Evolutionary conservation across 106 monocot species (phyloP).

Genomic region (Alisma plantagoaquatica): DNA sequence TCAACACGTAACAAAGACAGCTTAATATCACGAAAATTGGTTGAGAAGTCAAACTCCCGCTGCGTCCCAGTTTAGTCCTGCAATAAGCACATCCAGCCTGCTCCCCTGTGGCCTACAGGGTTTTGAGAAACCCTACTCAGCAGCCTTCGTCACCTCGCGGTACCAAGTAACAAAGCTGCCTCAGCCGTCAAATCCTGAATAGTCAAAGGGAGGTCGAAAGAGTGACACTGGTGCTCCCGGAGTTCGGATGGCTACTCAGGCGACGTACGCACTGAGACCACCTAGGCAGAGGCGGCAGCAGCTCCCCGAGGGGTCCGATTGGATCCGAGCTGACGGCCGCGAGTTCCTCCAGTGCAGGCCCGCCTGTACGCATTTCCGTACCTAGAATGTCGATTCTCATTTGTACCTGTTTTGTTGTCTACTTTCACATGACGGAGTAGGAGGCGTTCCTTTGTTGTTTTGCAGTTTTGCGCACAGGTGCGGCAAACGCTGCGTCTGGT

Average conservation of each 20-base stretch:
- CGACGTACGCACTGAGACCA: conserved; percentile 13
- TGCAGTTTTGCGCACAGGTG: conserved; percentile 72
- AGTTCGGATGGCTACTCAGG: conserved; percentile 10
- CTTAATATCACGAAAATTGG: too few relatives aligned
- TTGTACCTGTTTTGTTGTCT: not conserved
- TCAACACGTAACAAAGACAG: too few relatives aligned
- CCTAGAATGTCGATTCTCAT: not conserved
- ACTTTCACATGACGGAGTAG: not conserved
- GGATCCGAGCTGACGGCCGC: conserved; percentile 22
- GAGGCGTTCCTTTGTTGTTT: not conserved
- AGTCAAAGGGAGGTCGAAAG: too few relatives aligned
- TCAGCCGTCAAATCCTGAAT: too few relatives aligned
- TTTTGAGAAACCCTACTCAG: too few relatives aligned
- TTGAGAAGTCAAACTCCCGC: too few relatives aligned
- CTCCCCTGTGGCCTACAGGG: too few relatives aligned
- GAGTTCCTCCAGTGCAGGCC: conserved; percentile 24
- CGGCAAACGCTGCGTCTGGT: conserved; percentile 69
- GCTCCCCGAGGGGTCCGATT: conserved; percentile 1
- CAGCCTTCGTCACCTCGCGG: too few relatives aligned
- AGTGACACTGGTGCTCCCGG: too few relatives aligned
- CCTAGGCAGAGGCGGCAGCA: conserved; percentile 2
- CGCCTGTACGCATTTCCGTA: conserved; percentile 15
- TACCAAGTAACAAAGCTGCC: too few relatives aligned
- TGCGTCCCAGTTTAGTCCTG: too few relatives aligned
- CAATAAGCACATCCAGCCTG: too few relatives aligned